A percentile compares a stretch with the other conserved stretches of the same genome.
phyloP scores from a whole-genome alignment of 768 basidiomycete species.

The Scleroderma bovista region DNA sequence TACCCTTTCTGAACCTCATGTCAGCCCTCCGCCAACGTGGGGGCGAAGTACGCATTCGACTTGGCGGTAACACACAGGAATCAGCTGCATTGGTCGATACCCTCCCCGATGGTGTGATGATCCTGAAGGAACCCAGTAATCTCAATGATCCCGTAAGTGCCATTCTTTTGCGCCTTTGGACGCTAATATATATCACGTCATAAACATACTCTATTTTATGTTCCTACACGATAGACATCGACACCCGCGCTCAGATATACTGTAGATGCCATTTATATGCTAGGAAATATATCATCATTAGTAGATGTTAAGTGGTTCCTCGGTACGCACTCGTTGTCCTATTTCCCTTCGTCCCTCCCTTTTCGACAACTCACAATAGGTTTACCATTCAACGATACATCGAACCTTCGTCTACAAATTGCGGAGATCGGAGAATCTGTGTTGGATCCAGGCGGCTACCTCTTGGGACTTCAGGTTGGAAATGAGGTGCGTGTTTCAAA shows the following conservation, averaged over 20 bases:
- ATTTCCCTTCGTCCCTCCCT: no score
- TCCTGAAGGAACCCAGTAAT: constrained; percentile 26
- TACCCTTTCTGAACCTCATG: constrained; percentile 43
- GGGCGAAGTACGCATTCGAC: constrained; percentile 36
- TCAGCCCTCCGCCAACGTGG: constrained; percentile 40
- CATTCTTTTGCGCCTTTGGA: not conserved
- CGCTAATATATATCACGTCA: not conserved
- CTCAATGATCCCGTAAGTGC: constrained; percentile 10
- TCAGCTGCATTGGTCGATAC: constrained; percentile 24
- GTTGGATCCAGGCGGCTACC: constrained; percentile 30
- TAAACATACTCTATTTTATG: no score
- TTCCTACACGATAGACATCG: constrained; percentile 33
- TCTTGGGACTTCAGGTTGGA: constrained; percentile 44
- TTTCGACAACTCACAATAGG: constrained; percentile 8
- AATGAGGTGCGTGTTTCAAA: constrained; percentile 44
- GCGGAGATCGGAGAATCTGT: constrained; percentile 38
- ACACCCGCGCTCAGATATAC: constrained; percentile 49
- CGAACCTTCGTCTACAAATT: constrained; percentile 27
- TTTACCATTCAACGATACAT: constrained; percentile 12
- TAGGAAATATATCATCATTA: constrained; percentile 40
- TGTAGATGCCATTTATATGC: constrained; percentile 44
- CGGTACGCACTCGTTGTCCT: no score
- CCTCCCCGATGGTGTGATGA: constrained; percentile 20
- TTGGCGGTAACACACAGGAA: constrained; percentile 53
- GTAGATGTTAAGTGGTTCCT: constrained; percentile 46